Percentiles rank a stretch among this genome's conserved stretches.
Evolutionary conservation across 345 rosid species (phyloP).

Genomic region (Bretschneidera sinensis): DNA sequence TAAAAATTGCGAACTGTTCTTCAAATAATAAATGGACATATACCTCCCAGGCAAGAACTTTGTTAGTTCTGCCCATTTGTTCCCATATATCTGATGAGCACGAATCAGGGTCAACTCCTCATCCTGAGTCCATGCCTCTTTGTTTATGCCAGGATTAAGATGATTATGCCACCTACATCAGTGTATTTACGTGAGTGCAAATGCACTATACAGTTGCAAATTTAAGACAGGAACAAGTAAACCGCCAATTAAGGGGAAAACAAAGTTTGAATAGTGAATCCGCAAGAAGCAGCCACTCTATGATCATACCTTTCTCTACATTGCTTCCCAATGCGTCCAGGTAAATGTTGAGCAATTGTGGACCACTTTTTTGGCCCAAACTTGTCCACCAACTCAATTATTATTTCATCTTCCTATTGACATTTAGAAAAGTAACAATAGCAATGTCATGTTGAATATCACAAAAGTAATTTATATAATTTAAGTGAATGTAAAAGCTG

Average conservation of each 20-base stretch:
- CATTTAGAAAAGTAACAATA: slow-evolving; percentile 17
- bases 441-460: slow-evolving; percentile 1
- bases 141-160: slow-evolving; percentile 92
- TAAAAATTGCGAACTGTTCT: slow-evolving; percentile 2
- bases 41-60: slow-evolving; percentile 99
- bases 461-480: not conserved
- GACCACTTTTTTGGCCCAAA: slow-evolving; percentile 99
- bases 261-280: no score
- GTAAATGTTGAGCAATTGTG: slow-evolving; percentile 85
- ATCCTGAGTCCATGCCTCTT: slow-evolving; percentile 99
- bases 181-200: slow-evolving; percentile 11
- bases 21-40: slow-evolving; percentile 12
- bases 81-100: slow-evolving; percentile 95
- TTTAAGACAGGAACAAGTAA: not conserved
- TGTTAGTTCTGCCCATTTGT: slow-evolving; percentile 98
- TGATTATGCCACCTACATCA: slow-evolving; percentile 96
- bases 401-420: slow-evolving; percentile 83
- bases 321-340: slow-evolving; percentile 98
- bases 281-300: not conserved
- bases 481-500: slow-evolving; percentile 12
- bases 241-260: no score
- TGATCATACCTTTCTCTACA: slow-evolving; percentile 81
- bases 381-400: slow-evolving; percentile 71
- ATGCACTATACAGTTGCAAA: slow-evolving; percentile 7
- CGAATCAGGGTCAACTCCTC: slow-evolving; percentile 95